Conservation (phyloP, 1,139 yeast genomes). For the Yamadazyma spencermartinsiae region DNA sequence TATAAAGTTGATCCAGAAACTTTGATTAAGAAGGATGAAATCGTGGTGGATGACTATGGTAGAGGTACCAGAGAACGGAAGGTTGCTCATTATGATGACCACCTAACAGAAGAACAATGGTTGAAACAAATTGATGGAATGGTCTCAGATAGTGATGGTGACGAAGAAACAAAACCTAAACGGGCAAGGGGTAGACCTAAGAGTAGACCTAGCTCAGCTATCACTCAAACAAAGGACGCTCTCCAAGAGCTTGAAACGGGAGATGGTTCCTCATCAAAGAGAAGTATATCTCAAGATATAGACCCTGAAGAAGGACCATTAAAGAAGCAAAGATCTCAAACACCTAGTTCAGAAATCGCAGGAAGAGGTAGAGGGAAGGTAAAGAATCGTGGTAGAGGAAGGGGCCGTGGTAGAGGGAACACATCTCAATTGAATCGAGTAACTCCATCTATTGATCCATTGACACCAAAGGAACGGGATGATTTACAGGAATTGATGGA, state of each 20-base stretch:
- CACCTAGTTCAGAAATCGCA: constrained; percentile 19
- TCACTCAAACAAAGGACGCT: constrained; percentile 18
- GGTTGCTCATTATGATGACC: constrained; percentile 61
- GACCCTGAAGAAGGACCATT: constrained; percentile 4
- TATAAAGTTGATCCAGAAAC: constrained; percentile 54
- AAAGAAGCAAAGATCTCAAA: constrained; percentile 32
- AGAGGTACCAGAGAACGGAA: constrained; percentile 71
- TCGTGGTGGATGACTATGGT: constrained; percentile 47
- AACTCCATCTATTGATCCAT: constrained; percentile 41
- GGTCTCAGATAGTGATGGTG: constrained; percentile 37
- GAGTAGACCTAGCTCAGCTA: constrained; percentile 22
- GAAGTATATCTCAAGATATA: constrained; percentile 11
- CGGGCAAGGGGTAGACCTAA: constrained; percentile 28
- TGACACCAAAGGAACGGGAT: constrained; percentile 43
- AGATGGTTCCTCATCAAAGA: constrained; percentile 12
- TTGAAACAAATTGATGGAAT: constrained; percentile 57
- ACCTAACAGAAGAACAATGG: constrained; percentile 80
- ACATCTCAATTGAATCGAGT: constrained; percentile 31
- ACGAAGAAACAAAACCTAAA: constrained; percentile 24
- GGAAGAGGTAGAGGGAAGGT: constrained; percentile 15
- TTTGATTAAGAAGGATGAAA: constrained; percentile 47
- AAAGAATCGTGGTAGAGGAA: constrained; percentile 27
- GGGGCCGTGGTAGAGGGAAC: constrained; percentile 27
- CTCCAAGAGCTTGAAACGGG: constrained; percentile 17
- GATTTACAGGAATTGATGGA: constrained; percentile 43